A percentile compares a stretch with the other conserved stretches of the same genome.
Conservation (phyloP, 1,284 basidiomycete genomes). For the Ustilago hordei region DNA sequence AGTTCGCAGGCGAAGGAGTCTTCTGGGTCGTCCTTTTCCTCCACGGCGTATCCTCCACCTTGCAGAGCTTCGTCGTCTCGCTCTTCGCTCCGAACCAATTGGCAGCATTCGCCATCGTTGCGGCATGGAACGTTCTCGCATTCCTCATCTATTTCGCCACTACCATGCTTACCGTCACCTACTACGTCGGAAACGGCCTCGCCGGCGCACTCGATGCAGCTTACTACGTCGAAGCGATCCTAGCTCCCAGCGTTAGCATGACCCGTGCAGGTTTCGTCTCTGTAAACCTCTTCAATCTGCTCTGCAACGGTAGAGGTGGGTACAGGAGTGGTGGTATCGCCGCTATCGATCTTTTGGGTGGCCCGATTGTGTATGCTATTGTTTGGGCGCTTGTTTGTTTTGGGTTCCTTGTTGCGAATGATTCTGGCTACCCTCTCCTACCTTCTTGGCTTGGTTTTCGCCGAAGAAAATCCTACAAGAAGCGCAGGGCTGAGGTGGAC, state of each 20-base stretch:
- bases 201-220: conserved; percentile 74
- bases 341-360: conserved; percentile 76
- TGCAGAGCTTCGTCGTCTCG: conserved; percentile 43
- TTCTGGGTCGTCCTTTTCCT: conserved; percentile 80
- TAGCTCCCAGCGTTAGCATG: conserved; percentile 78
- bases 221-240: conserved; percentile 78
- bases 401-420: conserved; percentile 75
- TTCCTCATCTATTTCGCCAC: conserved; percentile 76
- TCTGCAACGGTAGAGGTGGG: conserved; percentile 76
- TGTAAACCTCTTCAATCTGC: conserved; percentile 80
- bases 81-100: conserved; percentile 74
- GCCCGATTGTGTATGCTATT: conserved; percentile 78
- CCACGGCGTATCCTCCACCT: conserved; percentile 75
- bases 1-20: conserved; percentile 76
- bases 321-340: conserved; percentile 70
- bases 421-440: conserved; percentile 72
- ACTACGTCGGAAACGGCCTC: conserved; percentile 75
- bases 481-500: neutral
- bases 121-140: conserved; percentile 81
- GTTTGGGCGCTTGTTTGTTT: conserved; percentile 74
- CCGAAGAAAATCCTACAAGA: neutral
- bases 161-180: conserved; percentile 79
- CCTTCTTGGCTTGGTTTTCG: conserved; percentile 19
- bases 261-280: conserved; percentile 79
- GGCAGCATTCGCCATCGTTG: conserved; percentile 79